phyloP scores from a whole-genome alignment of 805 yeast genomes.

The Torulaspora franciscae region DNA sequence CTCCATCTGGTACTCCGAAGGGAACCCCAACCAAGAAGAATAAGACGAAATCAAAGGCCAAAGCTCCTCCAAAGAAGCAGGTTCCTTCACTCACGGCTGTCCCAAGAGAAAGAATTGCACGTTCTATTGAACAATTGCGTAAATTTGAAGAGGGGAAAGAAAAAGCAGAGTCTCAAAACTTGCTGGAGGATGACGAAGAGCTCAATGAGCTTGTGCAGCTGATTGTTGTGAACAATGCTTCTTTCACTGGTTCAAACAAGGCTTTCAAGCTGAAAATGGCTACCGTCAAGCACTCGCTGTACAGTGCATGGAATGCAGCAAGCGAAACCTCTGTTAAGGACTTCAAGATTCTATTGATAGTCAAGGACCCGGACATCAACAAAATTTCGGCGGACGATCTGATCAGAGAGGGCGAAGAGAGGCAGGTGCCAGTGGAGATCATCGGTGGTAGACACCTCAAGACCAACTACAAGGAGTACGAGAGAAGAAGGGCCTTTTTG shows the following conservation, averaged over 20 bases:
- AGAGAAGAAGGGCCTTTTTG: constrained; percentile 73
- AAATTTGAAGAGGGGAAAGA: constrained; percentile 47
- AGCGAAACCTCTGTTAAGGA: constrained; percentile 32
- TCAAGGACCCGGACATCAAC: constrained; percentile 39
- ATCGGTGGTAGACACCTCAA: constrained; percentile 71
- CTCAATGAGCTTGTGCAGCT: constrained; percentile 46
- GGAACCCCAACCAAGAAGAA: constrained; percentile 20
- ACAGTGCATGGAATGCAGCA: constrained; percentile 29
- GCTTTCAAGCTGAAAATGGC: constrained; percentile 53
- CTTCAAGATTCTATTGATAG: constrained; percentile 38
- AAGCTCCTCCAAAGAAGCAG: constrained; percentile 3
- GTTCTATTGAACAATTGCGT: constrained; percentile 61
- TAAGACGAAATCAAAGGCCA: constrained; percentile 8
- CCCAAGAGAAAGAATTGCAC: constrained; percentile 35
- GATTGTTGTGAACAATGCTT: constrained; percentile 61
- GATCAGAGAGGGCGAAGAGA: constrained; percentile 55
- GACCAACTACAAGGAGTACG: constrained; percentile 82
- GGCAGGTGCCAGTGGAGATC: constrained; percentile 41
- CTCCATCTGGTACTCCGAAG: constrained; percentile 19
- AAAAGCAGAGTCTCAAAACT: constrained; percentile 36
- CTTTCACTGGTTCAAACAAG: constrained; percentile 48
- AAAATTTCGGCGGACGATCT: constrained; percentile 43
- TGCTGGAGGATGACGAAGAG: constrained; percentile 57
- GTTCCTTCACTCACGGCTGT: constrained; percentile 11
- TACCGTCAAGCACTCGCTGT: constrained; percentile 36